Evolutionary conservation across 345 rosid genomes (phyloP), one percentile per base, ranked within the genome.

Genomic region (Linum trigynum): DNA sequence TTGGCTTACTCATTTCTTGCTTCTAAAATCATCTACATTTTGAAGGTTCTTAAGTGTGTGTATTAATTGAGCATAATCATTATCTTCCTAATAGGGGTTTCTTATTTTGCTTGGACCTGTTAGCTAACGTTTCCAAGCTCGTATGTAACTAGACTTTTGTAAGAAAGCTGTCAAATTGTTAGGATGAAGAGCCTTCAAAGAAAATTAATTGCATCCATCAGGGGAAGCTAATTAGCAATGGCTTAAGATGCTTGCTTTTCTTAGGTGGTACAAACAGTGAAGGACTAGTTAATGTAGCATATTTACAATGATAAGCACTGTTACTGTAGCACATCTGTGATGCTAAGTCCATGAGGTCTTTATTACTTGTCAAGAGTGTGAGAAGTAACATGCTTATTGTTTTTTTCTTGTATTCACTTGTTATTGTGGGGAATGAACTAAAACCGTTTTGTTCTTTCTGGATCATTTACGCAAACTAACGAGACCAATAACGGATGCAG

Each of bases 401-500:
- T 39, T 58, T 55, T 71, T 67, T 61, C 40, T 75, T 38, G 8
- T 68, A 61, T 61, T 51, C 60, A 23, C 66, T 70, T 63, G 61
- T 9, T 66, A 57, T 45, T 59, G 15, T 55, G 53, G 58, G 38
- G 59, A 65, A 65, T 38, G 32, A 23, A 23, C 53, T 48, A 48
- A 48, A 59, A 65, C 51, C 35, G 7, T 62, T 62, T 38, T 61
- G 41, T 56, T 72, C 39, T 75, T 69, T 69, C 39, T 36, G 55
- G 53, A 48, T 70, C 69, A 62, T 48, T 48, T 17, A 39, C 63
- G 51, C 60, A 35, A 63, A 16, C 71, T 74, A 67, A 72, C 67
- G 7, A 32, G 57, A 38, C 57, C 67, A 55, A 8, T 67, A n/a
- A 61, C 65, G 79, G 63, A 53, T 81, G 85, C 92, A 90, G 99